These are phyloP conservation scores for Madurella mycetomatis DNA, from an alignment of 2,329 filamentous ascomycete species.

Conservation along the genomic window DNA sequence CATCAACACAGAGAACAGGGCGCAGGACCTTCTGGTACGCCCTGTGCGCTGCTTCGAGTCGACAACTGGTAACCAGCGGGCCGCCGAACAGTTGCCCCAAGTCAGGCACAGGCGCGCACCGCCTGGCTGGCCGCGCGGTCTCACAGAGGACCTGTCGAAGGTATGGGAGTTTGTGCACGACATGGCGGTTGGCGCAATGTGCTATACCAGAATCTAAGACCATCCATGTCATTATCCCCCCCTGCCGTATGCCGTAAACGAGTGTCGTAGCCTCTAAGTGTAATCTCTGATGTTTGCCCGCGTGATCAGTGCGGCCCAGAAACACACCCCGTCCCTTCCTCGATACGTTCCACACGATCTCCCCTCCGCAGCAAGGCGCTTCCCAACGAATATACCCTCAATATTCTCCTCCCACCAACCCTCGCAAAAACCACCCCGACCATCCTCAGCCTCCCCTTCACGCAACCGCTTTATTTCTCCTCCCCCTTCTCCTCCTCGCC, in stretches of 20 bases:
- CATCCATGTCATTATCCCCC: neutral
- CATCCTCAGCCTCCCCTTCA: neutral
- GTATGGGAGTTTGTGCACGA: too few relatives aligned
- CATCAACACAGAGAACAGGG: conserved; percentile 2
- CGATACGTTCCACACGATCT: too few relatives aligned
- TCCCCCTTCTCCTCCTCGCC: conserved; percentile 33
- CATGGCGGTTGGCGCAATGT: too few relatives aligned
- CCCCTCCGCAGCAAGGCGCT: too few relatives aligned
- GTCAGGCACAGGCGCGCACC: neutral
- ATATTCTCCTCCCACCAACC: neutral
- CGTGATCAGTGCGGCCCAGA: too few relatives aligned
- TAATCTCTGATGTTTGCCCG: too few relatives aligned
- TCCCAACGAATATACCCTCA: neutral
- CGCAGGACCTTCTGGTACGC: neutral
- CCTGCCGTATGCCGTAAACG: too few relatives aligned
- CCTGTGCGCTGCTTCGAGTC: neutral
- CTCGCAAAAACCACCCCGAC: neutral
- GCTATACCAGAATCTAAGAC: neutral
- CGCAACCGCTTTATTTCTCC: conserved; percentile 7
- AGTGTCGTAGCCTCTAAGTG: too few relatives aligned
- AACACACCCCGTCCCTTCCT: too few relatives aligned
- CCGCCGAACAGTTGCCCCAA: too few relatives aligned
- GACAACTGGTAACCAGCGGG: neutral
- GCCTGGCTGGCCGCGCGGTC: neutral
- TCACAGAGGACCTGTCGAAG: too few relatives aligned